phyloP scores from a whole-genome alignment of 2,329 filamentous ascomycete species.

The Leptographium flavum region DNA sequence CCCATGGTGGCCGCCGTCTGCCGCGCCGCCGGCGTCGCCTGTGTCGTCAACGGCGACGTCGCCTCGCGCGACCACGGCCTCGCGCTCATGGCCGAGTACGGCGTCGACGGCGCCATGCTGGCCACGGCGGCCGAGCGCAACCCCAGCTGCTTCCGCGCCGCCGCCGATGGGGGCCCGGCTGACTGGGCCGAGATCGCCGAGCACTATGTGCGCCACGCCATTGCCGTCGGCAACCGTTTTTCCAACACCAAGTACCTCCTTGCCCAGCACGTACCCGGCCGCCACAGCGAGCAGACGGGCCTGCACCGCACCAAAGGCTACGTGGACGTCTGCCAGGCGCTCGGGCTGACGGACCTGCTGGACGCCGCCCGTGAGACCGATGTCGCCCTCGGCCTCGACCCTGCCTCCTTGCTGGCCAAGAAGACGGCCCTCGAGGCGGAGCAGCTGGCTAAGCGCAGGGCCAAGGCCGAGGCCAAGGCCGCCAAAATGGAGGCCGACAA shows the following conservation, averaged over 20 bases:
- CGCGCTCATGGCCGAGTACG: constrained; percentile 58
- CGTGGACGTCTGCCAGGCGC: constrained; percentile 45
- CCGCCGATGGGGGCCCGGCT: constrained; percentile 53
- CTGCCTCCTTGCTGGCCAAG: constrained; percentile 18
- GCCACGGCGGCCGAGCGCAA: constrained; percentile 87
- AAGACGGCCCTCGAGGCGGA: constrained; percentile 23
- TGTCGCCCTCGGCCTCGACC: constrained; percentile 42
- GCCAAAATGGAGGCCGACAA: too few species aligned
- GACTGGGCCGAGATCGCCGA: constrained; percentile 66
- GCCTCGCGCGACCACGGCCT: constrained; percentile 57
- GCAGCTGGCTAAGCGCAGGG: constrained; percentile 19
- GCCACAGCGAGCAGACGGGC: constrained; percentile 45
- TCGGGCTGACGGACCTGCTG: constrained; percentile 46
- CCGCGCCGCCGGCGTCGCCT: constrained; percentile 73
- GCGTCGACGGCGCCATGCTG: constrained; percentile 95
- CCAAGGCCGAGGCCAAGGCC: constrained; percentile 16
- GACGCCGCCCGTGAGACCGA: constrained; percentile 54
- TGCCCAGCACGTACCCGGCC: constrained; percentile 73
- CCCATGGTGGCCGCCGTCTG: constrained; percentile 73
- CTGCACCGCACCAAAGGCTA: constrained; percentile 60
- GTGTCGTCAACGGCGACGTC: constrained; percentile 92
- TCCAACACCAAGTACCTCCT: constrained; percentile 91
- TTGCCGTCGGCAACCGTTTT: constrained; percentile 74
- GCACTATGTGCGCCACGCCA: constrained; percentile 55
- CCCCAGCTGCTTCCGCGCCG: constrained; percentile 66